Percentiles rank a stretch among this genome's conserved stretches.
These are phyloP conservation scores for Plasmodium cynomolgi DNA, from an alignment of 169 alveolate species.

Conservation along the genomic window DNA sequence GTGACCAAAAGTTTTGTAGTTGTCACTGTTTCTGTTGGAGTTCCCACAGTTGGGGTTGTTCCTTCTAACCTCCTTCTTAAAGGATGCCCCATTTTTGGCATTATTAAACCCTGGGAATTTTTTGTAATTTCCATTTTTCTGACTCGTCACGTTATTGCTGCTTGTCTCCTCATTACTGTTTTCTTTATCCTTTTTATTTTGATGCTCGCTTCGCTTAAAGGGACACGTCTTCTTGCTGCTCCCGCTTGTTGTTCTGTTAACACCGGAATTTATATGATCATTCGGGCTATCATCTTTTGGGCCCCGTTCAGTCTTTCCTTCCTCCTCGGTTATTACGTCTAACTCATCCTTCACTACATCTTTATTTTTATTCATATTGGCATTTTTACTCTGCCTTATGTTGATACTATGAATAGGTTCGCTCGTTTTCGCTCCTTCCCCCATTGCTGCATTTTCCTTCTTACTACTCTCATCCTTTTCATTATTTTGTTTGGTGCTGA, in stretches of 20 bases:
- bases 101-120: neutral
- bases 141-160: neutral
- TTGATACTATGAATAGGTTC: neutral
- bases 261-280: neutral
- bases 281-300: slow-evolving; percentile 7
- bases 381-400: neutral
- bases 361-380: neutral
- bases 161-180: slow-evolving; percentile 2
- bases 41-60: neutral
- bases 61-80: slow-evolving; percentile 4
- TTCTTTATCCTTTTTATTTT: slow-evolving; percentile 21
- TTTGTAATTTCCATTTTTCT: slow-evolving; percentile 6
- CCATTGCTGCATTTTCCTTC: neutral
- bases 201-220: slow-evolving; percentile 15
- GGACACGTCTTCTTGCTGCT: neutral
- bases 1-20: slow-evolving; percentile 4
- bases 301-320: neutral
- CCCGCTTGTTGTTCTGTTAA: neutral
- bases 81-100: neutral
- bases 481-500: neutral
- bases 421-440: neutral
- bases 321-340: slow-evolving; percentile 11
- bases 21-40: neutral
- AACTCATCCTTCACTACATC: neutral
- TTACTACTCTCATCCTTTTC: neutral